Conservation (phyloP, 2,329 filamentous ascomycete species). For the Colletotrichum navitas region DNA sequence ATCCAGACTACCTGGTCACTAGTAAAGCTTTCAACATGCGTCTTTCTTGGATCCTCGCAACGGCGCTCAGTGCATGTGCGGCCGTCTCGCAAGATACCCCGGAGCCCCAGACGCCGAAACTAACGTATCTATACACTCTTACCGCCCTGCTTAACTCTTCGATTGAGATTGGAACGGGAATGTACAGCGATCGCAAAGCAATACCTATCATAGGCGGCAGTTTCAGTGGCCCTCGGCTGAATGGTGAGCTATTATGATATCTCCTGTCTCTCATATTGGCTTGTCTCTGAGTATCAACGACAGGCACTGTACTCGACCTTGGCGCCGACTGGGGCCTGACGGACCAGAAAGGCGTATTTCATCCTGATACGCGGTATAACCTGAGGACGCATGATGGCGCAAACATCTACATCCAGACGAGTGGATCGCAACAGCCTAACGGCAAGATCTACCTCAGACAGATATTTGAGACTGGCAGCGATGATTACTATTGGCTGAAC, state of each 20-base stretch:
- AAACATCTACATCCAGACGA: slow-evolving; percentile 54
- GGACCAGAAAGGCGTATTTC: slow-evolving; percentile 52
- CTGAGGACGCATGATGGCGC: slow-evolving; percentile 54
- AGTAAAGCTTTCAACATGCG: background rate
- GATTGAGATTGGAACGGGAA: background rate
- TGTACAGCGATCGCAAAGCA: slow-evolving; percentile 21
- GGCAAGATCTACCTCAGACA: slow-evolving; percentile 46
- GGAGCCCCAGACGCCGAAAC: background rate
- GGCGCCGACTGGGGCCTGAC: slow-evolving; percentile 55
- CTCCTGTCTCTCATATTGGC: background rate
- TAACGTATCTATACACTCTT: slow-evolving; percentile 12
- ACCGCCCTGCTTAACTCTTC: background rate
- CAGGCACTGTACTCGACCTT: slow-evolving; percentile 13
- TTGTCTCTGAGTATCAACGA: background rate
- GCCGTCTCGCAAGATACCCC: background rate
- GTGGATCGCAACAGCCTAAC: slow-evolving; percentile 50
- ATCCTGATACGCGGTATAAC: slow-evolving; percentile 55
- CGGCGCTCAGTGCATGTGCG: background rate
- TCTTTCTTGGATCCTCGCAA: slow-evolving; percentile 2
- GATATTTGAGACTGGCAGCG: slow-evolving; percentile 52
- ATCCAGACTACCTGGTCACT: background rate
- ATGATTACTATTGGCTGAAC: slow-evolving; percentile 55
- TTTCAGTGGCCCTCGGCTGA: slow-evolving; percentile 52
- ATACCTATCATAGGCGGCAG: slow-evolving; percentile 53
- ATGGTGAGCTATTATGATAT: background rate